A percentile compares a stretch with the other conserved stretches of the same genome.
phyloP scores from a whole-genome alignment of 1,284 basidiomycete genomes.

The Fomitopsis schrenkii region DNA sequence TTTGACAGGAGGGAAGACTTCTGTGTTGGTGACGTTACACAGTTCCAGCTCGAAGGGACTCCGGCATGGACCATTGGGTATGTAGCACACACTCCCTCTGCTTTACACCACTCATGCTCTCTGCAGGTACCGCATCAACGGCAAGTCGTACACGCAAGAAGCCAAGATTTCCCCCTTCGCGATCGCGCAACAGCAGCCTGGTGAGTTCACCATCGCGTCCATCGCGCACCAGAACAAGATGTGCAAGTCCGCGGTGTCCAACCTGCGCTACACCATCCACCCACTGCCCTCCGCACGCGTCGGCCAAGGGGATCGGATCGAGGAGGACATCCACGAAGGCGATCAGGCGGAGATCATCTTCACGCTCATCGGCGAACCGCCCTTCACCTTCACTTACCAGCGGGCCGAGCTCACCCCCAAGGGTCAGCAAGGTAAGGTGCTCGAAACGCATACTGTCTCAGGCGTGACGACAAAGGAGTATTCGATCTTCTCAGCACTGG shows the following conservation, averaged over 20 bases:
- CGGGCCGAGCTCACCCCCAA: slow-evolving; percentile 64
- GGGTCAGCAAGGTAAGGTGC: slow-evolving; percentile 65
- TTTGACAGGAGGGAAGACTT: slow-evolving; percentile 77
- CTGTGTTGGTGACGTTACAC: slow-evolving; percentile 88
- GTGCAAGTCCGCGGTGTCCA: slow-evolving; percentile 80
- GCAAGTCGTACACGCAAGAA: slow-evolving; percentile 71
- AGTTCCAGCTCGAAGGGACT: slow-evolving; percentile 91
- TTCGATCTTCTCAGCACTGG: slow-evolving; percentile 83
- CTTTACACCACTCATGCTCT: not conserved
- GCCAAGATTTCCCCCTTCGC: slow-evolving; percentile 81
- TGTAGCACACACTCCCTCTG: not conserved
- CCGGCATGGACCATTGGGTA: slow-evolving; percentile 94
- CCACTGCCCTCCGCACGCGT: slow-evolving; percentile 85
- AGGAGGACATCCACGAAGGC: slow-evolving; percentile 89
- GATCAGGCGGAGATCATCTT: slow-evolving; percentile 94
- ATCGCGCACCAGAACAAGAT: slow-evolving; percentile 90
- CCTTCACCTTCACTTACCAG: slow-evolving; percentile 94
- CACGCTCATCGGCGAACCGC: slow-evolving; percentile 84
- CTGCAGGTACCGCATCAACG: slow-evolving; percentile 76
- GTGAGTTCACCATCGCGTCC: slow-evolving; percentile 78
- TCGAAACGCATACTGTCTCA: slow-evolving; percentile 87
- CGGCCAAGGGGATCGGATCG: slow-evolving; percentile 75
- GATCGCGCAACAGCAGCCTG: slow-evolving; percentile 75
- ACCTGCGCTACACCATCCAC: slow-evolving; percentile 77
- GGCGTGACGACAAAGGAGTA: slow-evolving; percentile 77